Evolutionary conservation across 148 eudicot genomes (phyloP).

Genomic region (Silene latifolia): DNA sequence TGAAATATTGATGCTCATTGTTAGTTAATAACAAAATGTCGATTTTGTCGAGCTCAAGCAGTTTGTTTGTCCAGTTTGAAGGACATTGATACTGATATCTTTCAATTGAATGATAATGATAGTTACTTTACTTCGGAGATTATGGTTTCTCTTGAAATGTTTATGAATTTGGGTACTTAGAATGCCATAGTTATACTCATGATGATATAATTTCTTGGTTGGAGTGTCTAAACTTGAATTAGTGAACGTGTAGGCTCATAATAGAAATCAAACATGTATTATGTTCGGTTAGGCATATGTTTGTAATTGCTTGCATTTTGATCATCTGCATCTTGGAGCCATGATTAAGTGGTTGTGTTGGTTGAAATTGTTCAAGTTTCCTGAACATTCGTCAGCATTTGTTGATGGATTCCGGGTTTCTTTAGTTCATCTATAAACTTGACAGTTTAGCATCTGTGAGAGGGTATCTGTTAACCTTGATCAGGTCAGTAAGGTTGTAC

Average conservation of each 20-base stretch:
- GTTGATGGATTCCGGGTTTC: neutral
- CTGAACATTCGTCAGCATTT: neutral
- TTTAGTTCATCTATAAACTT: neutral
- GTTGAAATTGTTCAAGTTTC: neutral
- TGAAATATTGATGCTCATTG: neutral
- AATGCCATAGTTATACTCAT: neutral
- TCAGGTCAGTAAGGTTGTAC: conserved; percentile 1
- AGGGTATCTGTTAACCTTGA: neutral
- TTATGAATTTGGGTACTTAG: neutral
- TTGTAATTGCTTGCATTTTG: neutral
- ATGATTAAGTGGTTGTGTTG: conserved; percentile 3
- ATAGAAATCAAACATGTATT: neutral
- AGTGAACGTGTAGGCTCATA: neutral
- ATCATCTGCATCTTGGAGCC: neutral
- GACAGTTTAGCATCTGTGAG: neutral
- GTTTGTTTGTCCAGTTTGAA: conserved; percentile 3
- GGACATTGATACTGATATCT: conserved; percentile 7
- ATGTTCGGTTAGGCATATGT: neutral
- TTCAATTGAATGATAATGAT: neutral
- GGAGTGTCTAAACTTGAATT: neutral
- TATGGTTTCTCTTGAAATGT: neutral
- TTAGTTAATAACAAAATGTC: conserved; percentile 23
- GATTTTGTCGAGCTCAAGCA: conserved; percentile 12
- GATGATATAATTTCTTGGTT: neutral
- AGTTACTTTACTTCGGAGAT: neutral